Evolutionary conservation across 768 basidiomycete genomes (phyloP), one percentile per base, ranked within the genome.

Genomic region (Tylopilus subfusipes): DNA sequence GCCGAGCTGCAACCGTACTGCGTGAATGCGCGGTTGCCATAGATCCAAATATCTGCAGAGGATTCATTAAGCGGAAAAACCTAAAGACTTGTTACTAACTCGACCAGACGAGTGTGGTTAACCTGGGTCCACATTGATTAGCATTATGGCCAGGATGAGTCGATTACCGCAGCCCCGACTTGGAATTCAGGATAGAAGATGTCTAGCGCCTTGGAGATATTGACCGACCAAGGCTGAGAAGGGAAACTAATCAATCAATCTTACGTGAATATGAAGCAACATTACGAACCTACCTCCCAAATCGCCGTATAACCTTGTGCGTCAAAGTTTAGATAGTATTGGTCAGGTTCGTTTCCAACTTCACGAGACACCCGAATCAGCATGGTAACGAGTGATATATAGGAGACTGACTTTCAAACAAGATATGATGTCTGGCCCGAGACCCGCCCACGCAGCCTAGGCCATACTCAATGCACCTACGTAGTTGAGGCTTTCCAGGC

Each of bases 291-390:
- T 59, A 78, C 80, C 62, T 68, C 72, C 79, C 80, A 81, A 14
- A 72, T 70, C 14, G 60, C 60, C 4, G 74, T 72, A 56, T 82
- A 82, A 21, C 68, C 76, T 55, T 74, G 63, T 25, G 80, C 73
- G 2, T 75, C 74, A 56, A 76, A 76, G 11, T 57, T 31, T 36
- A 71, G 69, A 55, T 25, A 14, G 40, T 80, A 82, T 34, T 81
- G 78, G 60, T 82, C 80, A 2, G 80, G 80, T 64, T 82, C 81
- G 47, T 82, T 82, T 21, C 81, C 81, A 55, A 82, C 78, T 66
- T 21, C 42, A 18, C 27, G 16, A 48, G 11, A 30, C 14, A 30
- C 21, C 4, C 33, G 8, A n/a, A 33, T 60, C 38, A 57, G 51
- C 33, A 27, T 5, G n/a, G 10, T 1, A 5, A 44, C 16, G 19